Evolutionary conservation across 1,139 yeast genomes (phyloP), one percentile per base, ranked within the genome.

Genomic region (Torulaspora globosa): DNA sequence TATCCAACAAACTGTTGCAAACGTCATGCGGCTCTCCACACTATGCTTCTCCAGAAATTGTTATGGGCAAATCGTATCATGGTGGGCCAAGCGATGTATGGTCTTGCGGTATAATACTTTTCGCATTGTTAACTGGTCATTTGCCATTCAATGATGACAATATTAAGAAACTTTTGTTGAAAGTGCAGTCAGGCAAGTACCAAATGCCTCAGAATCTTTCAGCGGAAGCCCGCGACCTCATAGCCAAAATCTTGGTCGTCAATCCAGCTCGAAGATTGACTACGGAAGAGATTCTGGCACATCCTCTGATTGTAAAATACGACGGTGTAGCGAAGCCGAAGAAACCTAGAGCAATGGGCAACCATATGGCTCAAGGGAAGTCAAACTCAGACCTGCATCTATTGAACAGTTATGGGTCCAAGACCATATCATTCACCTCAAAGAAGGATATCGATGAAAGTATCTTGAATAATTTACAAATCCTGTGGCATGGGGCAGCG

Each of bases 11-110:
- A 63, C 68, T 84, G 47, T 69, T 84, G 45, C 89, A 83, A 63
- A 84, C 95, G 8, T 79, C 86, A 11, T 84, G 95, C 70, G 95
- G 94, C 2, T 82, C 89, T 32, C 94, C 95, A 16, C 95, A 84
- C 67, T 84, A 84, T 64, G 94, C 94, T 11, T 87, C 94, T 6
- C 95, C 95, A 1, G 95, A 84, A 68, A 84, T 84, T 53, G 90
- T 84, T 27, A 76, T 82, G 59, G 92, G 94, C 11, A 76, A 78
- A 57, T 79, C 79, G 51, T 84, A 84, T 62, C 88, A 84, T 63
- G 95, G 95, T 27, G 82, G 85, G 36, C 89, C 89, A 41, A 80
- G 88, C 49, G 95, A 84, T 66, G 82, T 84, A 38, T 84, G 95
- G 95, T 83, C 90, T 12, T 84, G 92, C 67, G 95, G 94, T 60